A percentile compares a stretch with the other conserved stretches of the same genome.
Evolutionary conservation across 2,329 filamentous ascomycete species (phyloP).

Genomic region (Emydomyces testavorans): DNA sequence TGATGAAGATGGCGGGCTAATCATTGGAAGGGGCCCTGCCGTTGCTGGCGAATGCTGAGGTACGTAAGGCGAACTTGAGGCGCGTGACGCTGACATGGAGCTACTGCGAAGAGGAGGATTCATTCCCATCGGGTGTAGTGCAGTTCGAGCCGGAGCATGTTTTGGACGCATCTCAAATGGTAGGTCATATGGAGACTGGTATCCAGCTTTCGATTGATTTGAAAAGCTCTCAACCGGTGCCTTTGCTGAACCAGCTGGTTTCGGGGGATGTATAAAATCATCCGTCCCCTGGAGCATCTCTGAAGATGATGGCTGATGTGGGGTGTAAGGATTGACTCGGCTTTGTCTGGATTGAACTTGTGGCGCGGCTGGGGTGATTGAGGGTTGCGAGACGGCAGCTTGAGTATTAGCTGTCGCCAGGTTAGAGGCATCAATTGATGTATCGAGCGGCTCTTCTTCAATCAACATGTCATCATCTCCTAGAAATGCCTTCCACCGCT

Average conservation of each 20-base stretch:
- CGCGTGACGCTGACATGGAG: constrained; percentile 42
- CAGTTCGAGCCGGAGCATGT: constrained; percentile 34
- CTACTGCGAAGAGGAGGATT: constrained; percentile 51
- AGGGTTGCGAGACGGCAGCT: neutral
- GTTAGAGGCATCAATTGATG: neutral
- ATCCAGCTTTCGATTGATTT: constrained; percentile 81
- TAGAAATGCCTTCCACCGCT: constrained; percentile 74
- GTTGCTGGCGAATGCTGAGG: constrained; percentile 16
- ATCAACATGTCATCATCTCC: constrained; percentile 57
- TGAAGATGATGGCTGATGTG: constrained; percentile 40
- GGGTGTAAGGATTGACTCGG: constrained; percentile 38
- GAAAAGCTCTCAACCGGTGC: constrained; percentile 59
- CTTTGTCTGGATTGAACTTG: neutral
- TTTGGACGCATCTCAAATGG: constrained; percentile 67
- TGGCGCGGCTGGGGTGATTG: constrained; percentile 8
- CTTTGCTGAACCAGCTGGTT: neutral
- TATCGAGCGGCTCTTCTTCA: constrained; percentile 47
- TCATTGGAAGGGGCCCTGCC: constrained; percentile 16
- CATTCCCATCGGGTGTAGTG: constrained; percentile 32
- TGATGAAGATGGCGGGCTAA: constrained; percentile 14
- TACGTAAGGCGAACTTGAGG: constrained; percentile 14
- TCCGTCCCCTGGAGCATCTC: constrained; percentile 33
- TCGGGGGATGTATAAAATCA: constrained; percentile 2
- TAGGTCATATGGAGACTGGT: constrained; percentile 87
- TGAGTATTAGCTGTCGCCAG: neutral